phyloP scores from a whole-genome alignment of 164 flowering plant genomes.

The Kingdonia uniflora region DNA sequence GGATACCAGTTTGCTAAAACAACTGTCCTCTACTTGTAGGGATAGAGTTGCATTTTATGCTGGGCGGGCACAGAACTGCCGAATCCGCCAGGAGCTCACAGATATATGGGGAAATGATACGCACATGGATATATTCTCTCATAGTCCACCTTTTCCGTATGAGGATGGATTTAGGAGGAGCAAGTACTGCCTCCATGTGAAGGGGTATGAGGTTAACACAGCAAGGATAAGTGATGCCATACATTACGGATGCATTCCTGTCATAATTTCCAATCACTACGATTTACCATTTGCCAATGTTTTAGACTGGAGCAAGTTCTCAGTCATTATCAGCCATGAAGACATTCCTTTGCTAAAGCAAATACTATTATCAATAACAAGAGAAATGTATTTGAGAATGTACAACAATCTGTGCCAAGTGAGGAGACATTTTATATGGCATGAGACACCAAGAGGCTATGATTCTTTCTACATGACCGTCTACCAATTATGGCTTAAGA shows the following conservation, averaged over 20 bases:
- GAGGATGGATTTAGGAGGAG: too few species aligned
- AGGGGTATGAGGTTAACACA: constrained; percentile 59
- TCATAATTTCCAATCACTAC: constrained; percentile 38
- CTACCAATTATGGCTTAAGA: too few species aligned
- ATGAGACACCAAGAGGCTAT: too few species aligned
- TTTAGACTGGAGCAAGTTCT: constrained; percentile 46
- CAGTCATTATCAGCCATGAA: constrained; percentile 27
- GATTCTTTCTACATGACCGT: constrained; percentile 50
- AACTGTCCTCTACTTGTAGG: constrained; percentile 13
- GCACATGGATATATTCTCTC: constrained; percentile 23
- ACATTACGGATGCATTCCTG: too few species aligned
- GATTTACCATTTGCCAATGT: constrained; percentile 48
- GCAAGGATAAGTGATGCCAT: constrained; percentile 51
- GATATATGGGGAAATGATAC: constrained; percentile 33
- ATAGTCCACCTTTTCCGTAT: constrained; percentile 23
- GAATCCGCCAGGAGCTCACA: constrained; percentile 21
- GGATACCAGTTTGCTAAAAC: not conserved
- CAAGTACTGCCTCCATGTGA: constrained; percentile 46
- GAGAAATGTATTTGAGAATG: constrained; percentile 22
- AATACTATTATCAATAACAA: constrained; percentile 24
- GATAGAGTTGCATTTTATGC: constrained; percentile 32
- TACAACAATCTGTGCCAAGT: constrained; percentile 27
- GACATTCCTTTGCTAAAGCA: constrained; percentile 27
- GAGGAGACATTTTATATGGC: constrained; percentile 44
- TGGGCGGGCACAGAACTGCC: constrained; percentile 36